Conservation (phyloP, 768 basidiomycete species). For the Tricholoma saponaceum region DNA sequence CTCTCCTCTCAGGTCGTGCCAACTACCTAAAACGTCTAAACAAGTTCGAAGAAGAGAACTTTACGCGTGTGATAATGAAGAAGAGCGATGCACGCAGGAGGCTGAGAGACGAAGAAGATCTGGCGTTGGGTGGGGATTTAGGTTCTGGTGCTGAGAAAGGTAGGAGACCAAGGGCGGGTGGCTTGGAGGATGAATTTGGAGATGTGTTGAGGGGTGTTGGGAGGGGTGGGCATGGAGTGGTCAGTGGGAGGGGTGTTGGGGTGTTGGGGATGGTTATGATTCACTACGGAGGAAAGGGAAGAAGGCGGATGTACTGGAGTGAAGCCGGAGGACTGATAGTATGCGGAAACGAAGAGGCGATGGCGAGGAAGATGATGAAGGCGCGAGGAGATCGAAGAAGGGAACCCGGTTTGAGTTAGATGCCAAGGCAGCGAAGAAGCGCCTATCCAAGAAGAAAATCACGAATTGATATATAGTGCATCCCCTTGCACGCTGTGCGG, state of each 20-base stretch:
- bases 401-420: background rate
- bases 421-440: background rate
- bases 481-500: no score
- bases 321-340: slow-evolving; percentile 7
- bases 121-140: slow-evolving; percentile 77
- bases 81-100: slow-evolving; percentile 80
- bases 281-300: slow-evolving; percentile 4
- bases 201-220: slow-evolving; percentile 69
- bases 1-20: slow-evolving; percentile 62
- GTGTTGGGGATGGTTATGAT: slow-evolving; percentile 45
- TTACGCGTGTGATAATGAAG: no score
- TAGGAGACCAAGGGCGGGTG: slow-evolving; percentile 58
- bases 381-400: background rate
- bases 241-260: slow-evolving; percentile 44
- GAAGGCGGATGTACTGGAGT: slow-evolving; percentile 8
- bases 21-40: slow-evolving; percentile 50
- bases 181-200: slow-evolving; percentile 80
- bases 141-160: slow-evolving; percentile 39
- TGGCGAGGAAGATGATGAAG: background rate
- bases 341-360: slow-evolving; percentile 16
- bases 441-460: background rate
- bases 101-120: slow-evolving; percentile 75
- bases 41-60: no score
- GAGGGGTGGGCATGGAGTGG: slow-evolving; percentile 33
- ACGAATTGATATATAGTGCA: background rate